A percentile compares a stretch with the other conserved stretches of the same genome.
Evolutionary conservation across 1,139 yeast species (phyloP).

Genomic region (Sugiyamaella japonica): DNA sequence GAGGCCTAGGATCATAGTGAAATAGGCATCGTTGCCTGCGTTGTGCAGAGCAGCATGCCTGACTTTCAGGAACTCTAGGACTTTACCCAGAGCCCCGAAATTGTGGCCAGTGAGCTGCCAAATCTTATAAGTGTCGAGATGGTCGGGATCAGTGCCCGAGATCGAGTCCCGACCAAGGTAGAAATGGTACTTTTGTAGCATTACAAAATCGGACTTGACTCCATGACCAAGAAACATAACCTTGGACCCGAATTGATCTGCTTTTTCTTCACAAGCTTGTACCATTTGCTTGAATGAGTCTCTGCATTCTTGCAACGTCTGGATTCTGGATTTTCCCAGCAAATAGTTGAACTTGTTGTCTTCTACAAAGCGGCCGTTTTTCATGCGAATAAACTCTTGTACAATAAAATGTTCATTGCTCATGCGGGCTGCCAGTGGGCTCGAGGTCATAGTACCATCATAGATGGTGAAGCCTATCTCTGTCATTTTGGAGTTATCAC

Average conservation of each 20-base stretch:
- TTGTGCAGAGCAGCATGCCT: conserved; percentile 70
- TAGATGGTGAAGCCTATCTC: conserved; percentile 69
- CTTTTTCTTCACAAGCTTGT: conserved; percentile 18
- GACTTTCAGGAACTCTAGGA: conserved; percentile 52
- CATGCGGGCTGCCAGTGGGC: conserved; percentile 40
- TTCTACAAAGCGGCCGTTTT: conserved; percentile 63
- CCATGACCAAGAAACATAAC: conserved; percentile 67
- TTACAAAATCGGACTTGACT: conserved; percentile 58
- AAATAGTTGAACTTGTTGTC: conserved; percentile 58
- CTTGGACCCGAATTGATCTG: conserved; percentile 23
- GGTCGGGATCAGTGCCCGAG: conserved; percentile 36
- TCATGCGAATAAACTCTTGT: conserved; percentile 48
- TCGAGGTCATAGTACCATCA: conserved; percentile 38
- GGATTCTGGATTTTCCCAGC: conserved; percentile 45
- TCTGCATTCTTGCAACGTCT: conserved; percentile 26
- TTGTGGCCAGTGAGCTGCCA: conserved; percentile 48
- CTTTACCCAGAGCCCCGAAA: conserved; percentile 53
- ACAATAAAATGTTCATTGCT: conserved; percentile 58
- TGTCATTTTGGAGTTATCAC: conserved; percentile 48
- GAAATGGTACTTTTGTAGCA: conserved; percentile 53
- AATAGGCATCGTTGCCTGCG: conserved; percentile 83
- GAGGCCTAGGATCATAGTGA: conserved; percentile 57
- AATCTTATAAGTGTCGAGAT: conserved; percentile 52
- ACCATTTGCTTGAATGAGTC: conserved; percentile 20
- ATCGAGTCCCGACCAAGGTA: conserved; percentile 32